phyloP scores from a whole-genome alignment of 139 green algal genomes.

The Marvania coccoides region DNA sequence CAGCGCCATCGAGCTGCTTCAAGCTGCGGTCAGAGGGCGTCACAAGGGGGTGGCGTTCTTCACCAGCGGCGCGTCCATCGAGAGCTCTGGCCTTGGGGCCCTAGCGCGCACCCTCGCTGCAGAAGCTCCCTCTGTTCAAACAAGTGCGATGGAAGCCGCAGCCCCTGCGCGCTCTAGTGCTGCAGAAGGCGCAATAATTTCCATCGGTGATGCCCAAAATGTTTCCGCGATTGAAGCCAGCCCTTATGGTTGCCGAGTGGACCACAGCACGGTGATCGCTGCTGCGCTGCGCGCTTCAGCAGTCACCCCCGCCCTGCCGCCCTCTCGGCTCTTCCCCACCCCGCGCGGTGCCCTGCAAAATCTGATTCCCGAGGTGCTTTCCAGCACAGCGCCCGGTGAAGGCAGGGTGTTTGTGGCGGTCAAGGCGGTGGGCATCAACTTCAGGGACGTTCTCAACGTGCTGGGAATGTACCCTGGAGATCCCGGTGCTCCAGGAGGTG shows the following conservation, averaged over 20 bases:
- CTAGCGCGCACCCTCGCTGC: constrained; percentile 13
- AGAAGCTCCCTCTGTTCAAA: neutral
- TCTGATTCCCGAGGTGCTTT: constrained; percentile 28
- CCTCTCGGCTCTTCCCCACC: constrained; percentile 26
- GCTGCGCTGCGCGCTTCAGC: constrained; percentile 1
- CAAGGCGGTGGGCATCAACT: constrained; percentile 48
- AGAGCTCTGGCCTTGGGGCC: constrained; percentile 8
- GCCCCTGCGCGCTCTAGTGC: neutral
- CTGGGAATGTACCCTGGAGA: constrained; percentile 58
- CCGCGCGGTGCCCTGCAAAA: constrained; percentile 53
- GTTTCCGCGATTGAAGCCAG: neutral
- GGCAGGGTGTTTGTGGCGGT: constrained; percentile 34
- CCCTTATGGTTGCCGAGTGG: constrained; percentile 1
- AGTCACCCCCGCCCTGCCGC: neutral
- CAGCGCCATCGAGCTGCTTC: constrained; percentile 1
- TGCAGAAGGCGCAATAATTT: neutral
- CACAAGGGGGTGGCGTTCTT: neutral
- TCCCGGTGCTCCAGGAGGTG: constrained; percentile 37
- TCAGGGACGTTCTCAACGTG: constrained; percentile 60
- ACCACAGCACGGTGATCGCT: neutral
- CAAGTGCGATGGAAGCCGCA: constrained; percentile 10
- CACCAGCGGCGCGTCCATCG: neutral
- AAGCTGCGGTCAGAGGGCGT: neutral
- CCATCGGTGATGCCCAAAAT: neutral
- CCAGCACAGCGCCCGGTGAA: neutral